Evolutionary conservation across 139 green algal species (phyloP).

Genomic region (Auxenochlorella pyrenoidosa): DNA sequence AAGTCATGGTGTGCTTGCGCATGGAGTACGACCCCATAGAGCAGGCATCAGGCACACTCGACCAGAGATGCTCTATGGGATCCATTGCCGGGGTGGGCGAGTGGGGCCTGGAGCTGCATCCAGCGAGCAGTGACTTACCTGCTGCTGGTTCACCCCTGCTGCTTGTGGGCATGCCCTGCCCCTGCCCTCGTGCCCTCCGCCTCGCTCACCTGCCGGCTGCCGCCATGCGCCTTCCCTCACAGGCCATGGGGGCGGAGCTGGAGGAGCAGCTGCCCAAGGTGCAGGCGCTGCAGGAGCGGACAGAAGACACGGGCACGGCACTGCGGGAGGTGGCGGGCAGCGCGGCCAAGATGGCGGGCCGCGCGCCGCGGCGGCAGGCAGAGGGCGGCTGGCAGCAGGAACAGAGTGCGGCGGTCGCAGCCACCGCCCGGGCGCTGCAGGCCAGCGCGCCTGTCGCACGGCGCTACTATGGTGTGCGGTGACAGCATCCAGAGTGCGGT

Average conservation of each 20-base stretch:
- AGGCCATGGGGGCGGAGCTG: slow-evolving; percentile 38
- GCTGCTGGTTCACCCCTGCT: no score
- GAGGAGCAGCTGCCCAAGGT: slow-evolving; percentile 20
- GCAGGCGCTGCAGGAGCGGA: slow-evolving; percentile 2
- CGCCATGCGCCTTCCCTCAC: background rate
- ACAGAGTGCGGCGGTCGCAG: background rate
- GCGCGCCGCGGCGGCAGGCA: background rate
- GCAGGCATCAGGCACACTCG: no score
- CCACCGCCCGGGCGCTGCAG: background rate
- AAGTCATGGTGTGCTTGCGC: background rate
- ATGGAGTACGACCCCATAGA: no score
- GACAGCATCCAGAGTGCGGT: background rate
- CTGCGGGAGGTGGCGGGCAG: background rate
- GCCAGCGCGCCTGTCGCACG: background rate
- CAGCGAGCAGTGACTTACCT: no score
- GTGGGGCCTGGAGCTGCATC: no score
- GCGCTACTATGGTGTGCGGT: background rate
- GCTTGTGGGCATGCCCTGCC: no score
- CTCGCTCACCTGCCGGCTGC: background rate
- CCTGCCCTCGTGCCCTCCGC: background rate
- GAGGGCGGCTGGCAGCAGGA: background rate
- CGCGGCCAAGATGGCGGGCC: slow-evolving; percentile 7
- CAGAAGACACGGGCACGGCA: background rate
- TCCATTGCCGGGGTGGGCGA: no score
- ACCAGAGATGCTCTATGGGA: no score